Conservation (phyloP, 2,329 filamentous ascomycete genomes). For the Fusarium xyrophilum region DNA sequence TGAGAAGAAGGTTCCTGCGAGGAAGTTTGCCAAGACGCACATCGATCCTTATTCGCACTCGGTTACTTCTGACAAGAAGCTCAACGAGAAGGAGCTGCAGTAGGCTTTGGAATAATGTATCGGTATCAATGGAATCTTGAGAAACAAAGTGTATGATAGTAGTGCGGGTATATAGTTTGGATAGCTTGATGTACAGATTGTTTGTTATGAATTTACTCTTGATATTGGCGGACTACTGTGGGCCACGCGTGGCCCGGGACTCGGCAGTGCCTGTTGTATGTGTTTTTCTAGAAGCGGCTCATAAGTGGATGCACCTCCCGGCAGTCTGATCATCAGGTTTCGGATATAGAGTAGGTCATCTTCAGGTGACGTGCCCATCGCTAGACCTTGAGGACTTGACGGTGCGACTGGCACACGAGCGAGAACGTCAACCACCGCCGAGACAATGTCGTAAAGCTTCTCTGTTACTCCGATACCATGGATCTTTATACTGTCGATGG, state of each 20-base stretch:
- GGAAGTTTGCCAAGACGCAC: slow-evolving; percentile 50
- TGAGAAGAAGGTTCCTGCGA: slow-evolving; percentile 48
- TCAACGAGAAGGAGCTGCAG: slow-evolving; percentile 19
- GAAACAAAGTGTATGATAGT: neutral
- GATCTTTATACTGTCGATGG: slow-evolving; percentile 50
- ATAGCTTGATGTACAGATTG: neutral
- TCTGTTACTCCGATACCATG: slow-evolving; percentile 57
- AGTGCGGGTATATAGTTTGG: neutral
- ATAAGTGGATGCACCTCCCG: slow-evolving; percentile 49
- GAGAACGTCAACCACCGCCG: slow-evolving; percentile 53
- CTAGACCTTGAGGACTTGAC: slow-evolving; percentile 36
- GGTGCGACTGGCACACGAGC: slow-evolving; percentile 50
- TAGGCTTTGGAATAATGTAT: neutral
- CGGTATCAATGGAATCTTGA: accelerated
- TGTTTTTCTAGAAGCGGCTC: slow-evolving; percentile 51
- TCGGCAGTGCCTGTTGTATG: slow-evolving; percentile 47
- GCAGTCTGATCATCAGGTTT: slow-evolving; percentile 48
- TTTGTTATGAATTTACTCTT: neutral
- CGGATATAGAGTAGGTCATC: slow-evolving; percentile 50
- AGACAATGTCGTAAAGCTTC: slow-evolving; percentile 55
- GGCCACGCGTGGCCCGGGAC: slow-evolving; percentile 19
- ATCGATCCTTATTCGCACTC: slow-evolving; percentile 47
- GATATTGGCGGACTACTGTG: slow-evolving; percentile 1
- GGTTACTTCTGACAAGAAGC: neutral
- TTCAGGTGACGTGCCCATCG: slow-evolving; percentile 43